Conservation (phyloP, 169 alveolate species). For the Eimeria tenella region DNA sequence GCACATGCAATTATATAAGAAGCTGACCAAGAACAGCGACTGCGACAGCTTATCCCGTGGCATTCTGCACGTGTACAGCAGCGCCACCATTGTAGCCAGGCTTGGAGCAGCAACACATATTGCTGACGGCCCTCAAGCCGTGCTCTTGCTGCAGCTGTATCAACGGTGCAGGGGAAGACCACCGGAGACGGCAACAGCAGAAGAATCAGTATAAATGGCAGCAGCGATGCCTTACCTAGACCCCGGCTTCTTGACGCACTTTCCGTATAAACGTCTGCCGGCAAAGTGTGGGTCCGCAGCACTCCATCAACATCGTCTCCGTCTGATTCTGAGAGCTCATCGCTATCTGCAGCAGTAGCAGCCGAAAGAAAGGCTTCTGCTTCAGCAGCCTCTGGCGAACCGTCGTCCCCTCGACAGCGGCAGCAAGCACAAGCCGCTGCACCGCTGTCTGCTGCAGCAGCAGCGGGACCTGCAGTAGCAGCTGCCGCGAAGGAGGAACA, state of each 20-base stretch:
- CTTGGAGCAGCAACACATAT: no score
- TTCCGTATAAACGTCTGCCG: constrained; percentile 38
- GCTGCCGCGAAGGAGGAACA: neutral
- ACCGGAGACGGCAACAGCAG: neutral
- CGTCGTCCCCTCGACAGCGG: constrained; percentile 14
- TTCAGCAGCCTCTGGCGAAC: neutral
- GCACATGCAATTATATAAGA: neutral
- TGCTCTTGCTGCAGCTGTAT: no score
- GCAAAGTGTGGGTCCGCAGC: constrained; percentile 25
- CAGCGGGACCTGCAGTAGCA: neutral
- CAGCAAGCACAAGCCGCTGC: constrained; percentile 7
- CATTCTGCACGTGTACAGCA: no score
- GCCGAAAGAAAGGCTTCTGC: neutral
- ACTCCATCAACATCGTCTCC: constrained; percentile 66
- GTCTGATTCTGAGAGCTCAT: constrained; percentile 7
- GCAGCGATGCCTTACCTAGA: neutral
- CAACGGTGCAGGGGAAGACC: neutral
- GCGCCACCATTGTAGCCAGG: no score
- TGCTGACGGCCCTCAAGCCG: neutral
- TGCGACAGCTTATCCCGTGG: neutral
- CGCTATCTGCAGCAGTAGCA: constrained; percentile 12
- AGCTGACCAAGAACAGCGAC: neutral
- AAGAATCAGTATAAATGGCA: neutral
- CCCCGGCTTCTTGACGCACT: constrained; percentile 25
- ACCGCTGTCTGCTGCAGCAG: constrained; percentile 30